Percentiles rank a stretch among this genome's conserved stretches.
phyloP scores from a whole-genome alignment of 192 early-diverging fungal species.

The Chytriomyces sp. region DNA sequence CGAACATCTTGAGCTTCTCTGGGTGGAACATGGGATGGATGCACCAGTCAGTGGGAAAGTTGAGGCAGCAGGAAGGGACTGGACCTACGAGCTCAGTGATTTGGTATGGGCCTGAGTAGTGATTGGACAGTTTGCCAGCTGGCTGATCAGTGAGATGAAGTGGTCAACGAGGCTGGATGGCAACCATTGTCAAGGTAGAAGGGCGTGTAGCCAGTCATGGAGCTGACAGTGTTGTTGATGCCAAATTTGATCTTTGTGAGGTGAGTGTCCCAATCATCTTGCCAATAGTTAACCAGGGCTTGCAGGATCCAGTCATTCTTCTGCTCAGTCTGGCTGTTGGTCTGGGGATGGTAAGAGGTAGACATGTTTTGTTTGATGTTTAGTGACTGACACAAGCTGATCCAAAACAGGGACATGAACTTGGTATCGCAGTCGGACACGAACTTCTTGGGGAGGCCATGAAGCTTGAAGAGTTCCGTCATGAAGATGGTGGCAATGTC shows the following conservation, averaged over 20 bases:
- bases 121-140: not conserved
- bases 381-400: slow-evolving; percentile 20
- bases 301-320: slow-evolving; percentile 29
- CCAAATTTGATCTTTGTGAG: slow-evolving; percentile 50
- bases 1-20: too few species aligned
- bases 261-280: slow-evolving; percentile 44
- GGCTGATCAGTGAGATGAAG: not conserved
- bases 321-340: slow-evolving; percentile 40
- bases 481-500: slow-evolving; percentile 6
- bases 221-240: slow-evolving; percentile 53
- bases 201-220: slow-evolving; percentile 31
- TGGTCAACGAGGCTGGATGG: slow-evolving; percentile 8
- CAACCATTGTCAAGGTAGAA: slow-evolving; percentile 33
- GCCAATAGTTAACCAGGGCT: slow-evolving; percentile 38
- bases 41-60: too few species aligned
- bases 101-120: slow-evolving; percentile 16
- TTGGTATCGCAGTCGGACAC: slow-evolving; percentile 48
- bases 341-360: slow-evolving; percentile 24
- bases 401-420: slow-evolving; percentile 47
- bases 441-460: slow-evolving; percentile 42
- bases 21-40: too few species aligned
- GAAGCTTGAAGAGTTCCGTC: not conserved
- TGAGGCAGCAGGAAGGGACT: too few species aligned
- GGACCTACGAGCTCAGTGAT: slow-evolving; percentile 1
- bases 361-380: slow-evolving; percentile 27